phyloP scores from a whole-genome alignment of 768 basidiomycete genomes.

The Kwoniella newhampshirensis region DNA sequence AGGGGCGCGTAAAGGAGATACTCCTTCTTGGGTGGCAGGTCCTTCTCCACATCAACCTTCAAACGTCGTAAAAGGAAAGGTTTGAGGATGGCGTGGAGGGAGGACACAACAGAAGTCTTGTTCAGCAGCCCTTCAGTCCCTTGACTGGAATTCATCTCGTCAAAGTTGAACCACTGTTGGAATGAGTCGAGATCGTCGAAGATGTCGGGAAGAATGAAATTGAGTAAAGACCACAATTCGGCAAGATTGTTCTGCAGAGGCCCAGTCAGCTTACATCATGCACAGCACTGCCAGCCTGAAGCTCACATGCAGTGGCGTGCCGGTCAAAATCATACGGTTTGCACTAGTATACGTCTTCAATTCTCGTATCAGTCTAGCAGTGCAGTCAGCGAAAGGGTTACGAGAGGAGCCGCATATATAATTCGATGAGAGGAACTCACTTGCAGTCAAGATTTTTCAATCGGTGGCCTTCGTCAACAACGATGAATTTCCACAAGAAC shows the following conservation, averaged over 20 bases:
- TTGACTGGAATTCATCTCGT: slow-evolving; percentile 38
- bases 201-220: slow-evolving; percentile 92
- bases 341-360: slow-evolving; percentile 82
- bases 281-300: slow-evolving; percentile 11
- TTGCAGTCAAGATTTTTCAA: slow-evolving; percentile 92
- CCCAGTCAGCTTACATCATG: slow-evolving; percentile 9
- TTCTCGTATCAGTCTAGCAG: slow-evolving; percentile 72
- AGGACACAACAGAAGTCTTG: slow-evolving; percentile 64
- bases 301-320: slow-evolving; percentile 88
- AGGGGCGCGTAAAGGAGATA: slow-evolving; percentile 91
- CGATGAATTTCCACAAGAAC: slow-evolving; percentile 73
- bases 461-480: slow-evolving; percentile 76
- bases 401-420: no score
- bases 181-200: slow-evolving; percentile 86
- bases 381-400: no score
- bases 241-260: slow-evolving; percentile 83
- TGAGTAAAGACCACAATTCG: slow-evolving; percentile 91
- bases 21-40: slow-evolving; percentile 78
- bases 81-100: slow-evolving; percentile 85
- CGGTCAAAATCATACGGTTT: slow-evolving; percentile 89
- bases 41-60: slow-evolving; percentile 87
- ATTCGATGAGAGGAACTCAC: slow-evolving; percentile 50
- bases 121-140: slow-evolving; percentile 34
- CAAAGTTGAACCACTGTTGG: slow-evolving; percentile 69
- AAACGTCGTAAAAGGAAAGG: slow-evolving; percentile 91